Evolutionary conservation across 2,329 filamentous ascomycete genomes (phyloP), one percentile per base, ranked within the genome.

Genomic region (Exophiala xenobiotica): DNA sequence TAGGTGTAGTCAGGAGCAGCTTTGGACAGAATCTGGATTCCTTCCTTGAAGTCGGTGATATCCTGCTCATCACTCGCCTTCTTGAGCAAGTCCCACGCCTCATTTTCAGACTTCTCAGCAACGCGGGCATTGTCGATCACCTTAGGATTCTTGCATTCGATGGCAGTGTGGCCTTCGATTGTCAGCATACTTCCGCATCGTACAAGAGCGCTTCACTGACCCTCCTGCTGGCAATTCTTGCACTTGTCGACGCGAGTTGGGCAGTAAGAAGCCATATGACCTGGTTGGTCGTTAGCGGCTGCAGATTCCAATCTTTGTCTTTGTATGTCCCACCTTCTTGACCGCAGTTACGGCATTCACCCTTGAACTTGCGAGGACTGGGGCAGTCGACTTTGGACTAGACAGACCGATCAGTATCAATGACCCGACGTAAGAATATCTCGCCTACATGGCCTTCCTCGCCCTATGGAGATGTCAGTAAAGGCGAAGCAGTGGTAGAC

Each of bases 11-110:
- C 51, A 2, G 72, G 72, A 22, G 67, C 67, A 2, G 74, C 72
- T 51, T 80, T 78, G 54, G 71, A 71, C 53, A 81, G 81, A 2
- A 78, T 66, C 54, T 73, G 72, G 37, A 82, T 60, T 3, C 68
- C 71, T 68, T 76, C 46, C 35, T 72, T 75, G 63, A 82, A 80
- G 18, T 73, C 70, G 14, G 75, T 74, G 4, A 81, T 64, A 35
- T 82, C 78, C 29, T 68, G 70, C 7, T 69, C 70, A 6, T 72
- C 65, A 39, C 74, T 76, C 3, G 79, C 76, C 35, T 72, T 66
- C 57, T 76, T 71, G 49, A 82, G 64, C 27, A 68, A 61, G 2
- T 58, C 64, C 79, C 79, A 82, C 2, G 78, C 78, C 43, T 76
- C 73, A 18, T 72, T 70, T 4, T 74, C 69, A 16, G 67, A 62